Conservation (phyloP, 371 early-diverging fungal species). For the Cokeromyces recurvatus region DNA sequence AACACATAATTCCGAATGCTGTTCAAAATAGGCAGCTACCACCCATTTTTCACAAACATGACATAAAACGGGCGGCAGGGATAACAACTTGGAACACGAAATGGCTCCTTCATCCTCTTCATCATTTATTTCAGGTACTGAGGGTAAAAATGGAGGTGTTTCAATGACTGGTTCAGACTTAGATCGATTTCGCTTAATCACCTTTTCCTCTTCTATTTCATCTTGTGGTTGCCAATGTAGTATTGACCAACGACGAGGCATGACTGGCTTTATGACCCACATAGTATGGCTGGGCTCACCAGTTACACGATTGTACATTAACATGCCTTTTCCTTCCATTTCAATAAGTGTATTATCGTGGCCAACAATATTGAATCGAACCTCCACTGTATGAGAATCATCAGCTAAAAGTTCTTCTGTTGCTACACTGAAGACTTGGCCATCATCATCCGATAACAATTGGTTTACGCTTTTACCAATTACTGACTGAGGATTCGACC, state of each 20-base stretch:
- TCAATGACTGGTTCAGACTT: conserved; percentile 28
- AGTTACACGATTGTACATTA: conserved; percentile 70
- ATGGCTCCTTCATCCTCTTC: conserved; percentile 3
- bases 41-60: conserved; percentile 78
- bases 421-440: conserved; percentile 63
- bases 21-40: conserved; percentile 73
- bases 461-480: conserved; percentile 42
- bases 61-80: conserved; percentile 59
- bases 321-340: conserved; percentile 90
- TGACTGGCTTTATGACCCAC: conserved; percentile 76
- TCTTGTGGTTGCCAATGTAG: neutral
- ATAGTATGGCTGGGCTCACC: conserved; percentile 74
- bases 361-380: conserved; percentile 58
- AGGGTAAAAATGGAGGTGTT: conserved; percentile 13
- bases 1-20: conserved; percentile 70
- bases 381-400: conserved; percentile 72
- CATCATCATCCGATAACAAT: conserved; percentile 48
- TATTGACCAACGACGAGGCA: conserved; percentile 19
- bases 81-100: conserved; percentile 20
- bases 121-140: neutral
- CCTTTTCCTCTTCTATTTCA: conserved; percentile 4
- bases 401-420: conserved; percentile 64
- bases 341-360: conserved; percentile 47
- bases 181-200: conserved; percentile 16
- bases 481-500: conserved; percentile 45